Evolutionary conservation across 2,329 filamentous ascomycete genomes (phyloP), one percentile per base, ranked within the genome.

Genomic region (Arthrobotrys megalospora): DNA sequence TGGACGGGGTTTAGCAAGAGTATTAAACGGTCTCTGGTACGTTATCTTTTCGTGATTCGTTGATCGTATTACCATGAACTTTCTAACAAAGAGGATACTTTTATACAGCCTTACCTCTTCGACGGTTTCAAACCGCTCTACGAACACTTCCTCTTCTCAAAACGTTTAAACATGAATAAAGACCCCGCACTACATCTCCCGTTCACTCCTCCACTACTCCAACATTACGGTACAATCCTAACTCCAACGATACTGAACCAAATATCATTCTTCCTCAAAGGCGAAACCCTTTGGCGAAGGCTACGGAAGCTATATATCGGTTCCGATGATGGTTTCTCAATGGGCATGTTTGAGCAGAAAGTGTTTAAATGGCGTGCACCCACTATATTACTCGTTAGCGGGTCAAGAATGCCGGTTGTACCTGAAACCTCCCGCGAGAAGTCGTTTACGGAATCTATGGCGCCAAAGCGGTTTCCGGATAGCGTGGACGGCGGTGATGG

Each of bases 341-440:
- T 93, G 89, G 91, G 91, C 21, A 91, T 90, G 69, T 93, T 93
- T 80, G 90, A 93, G 82, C 88, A 90, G 19, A 91, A 90, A 80
- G 90, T 93, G 1, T 92, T 93, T 84, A 92, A 93, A 83, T 94
- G 92, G 91, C 87, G 89, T 48, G 91, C 91, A 0, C 92, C 92
- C 0, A 93, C 92, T 0, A 88, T 94, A 16, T 85, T 94, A 10
- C 86, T 94, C 0, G 89, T 93, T 1, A 88, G 89, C 19, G 92
- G 92, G 19, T 89, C 87, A 3, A 87, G 90, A 5, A 85, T 93
- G 6, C 83, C 86, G 1, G 85, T 88, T 19, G 82, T 84, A 47
- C 85, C 87, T 0, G 83, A 84, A 11, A 85, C 86, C 12, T 88
- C 89, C 0, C 87, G 87, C 55, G 88, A 90, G 80, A 84, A 86